Percentiles rank a stretch among this genome's conserved stretches.
These are phyloP conservation scores for Chlamydomonas asymmetrica DNA, from an alignment of 139 green algal genomes.

Conservation along the genomic window DNA sequence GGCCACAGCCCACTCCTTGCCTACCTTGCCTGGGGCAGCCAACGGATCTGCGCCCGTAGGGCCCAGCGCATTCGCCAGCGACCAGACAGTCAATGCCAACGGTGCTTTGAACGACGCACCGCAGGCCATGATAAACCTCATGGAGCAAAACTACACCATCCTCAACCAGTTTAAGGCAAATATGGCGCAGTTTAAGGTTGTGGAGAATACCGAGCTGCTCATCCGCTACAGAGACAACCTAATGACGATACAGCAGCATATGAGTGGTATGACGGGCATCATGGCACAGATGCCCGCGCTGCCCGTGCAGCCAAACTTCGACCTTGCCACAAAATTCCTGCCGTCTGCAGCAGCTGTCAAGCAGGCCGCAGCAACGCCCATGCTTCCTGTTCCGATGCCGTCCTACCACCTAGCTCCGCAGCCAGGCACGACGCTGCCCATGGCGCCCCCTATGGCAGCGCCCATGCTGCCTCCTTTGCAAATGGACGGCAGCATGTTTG, in stretches of 20 bases:
- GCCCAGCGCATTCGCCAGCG: background rate
- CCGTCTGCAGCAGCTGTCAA: slow-evolving; percentile 28
- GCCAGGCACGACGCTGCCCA: background rate
- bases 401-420: background rate
- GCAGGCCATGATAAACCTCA: slow-evolving; percentile 5
- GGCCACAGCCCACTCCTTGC: background rate
- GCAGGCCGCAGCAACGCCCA: slow-evolving; percentile 12
- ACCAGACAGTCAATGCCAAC: background rate
- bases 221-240: slow-evolving; percentile 84
- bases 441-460: background rate
- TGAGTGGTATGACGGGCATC: slow-evolving; percentile 67
- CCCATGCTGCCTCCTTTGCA: slow-evolving; percentile 16
- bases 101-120: background rate
- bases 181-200: slow-evolving; percentile 62
- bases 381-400: background rate
- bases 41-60: background rate
- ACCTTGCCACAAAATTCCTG: slow-evolving; percentile 68
- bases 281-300: slow-evolving; percentile 87
- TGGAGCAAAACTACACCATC: slow-evolving; percentile 64
- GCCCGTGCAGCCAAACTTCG: slow-evolving; percentile 75
- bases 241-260: slow-evolving; percentile 68
- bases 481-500: background rate
- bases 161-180: slow-evolving; percentile 65
- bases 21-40: background rate
- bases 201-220: slow-evolving; percentile 87